These are phyloP conservation scores for Eragrostis tef DNA, from an alignment of 202 grass and related monocot genomes.

Conservation along the genomic window DNA sequence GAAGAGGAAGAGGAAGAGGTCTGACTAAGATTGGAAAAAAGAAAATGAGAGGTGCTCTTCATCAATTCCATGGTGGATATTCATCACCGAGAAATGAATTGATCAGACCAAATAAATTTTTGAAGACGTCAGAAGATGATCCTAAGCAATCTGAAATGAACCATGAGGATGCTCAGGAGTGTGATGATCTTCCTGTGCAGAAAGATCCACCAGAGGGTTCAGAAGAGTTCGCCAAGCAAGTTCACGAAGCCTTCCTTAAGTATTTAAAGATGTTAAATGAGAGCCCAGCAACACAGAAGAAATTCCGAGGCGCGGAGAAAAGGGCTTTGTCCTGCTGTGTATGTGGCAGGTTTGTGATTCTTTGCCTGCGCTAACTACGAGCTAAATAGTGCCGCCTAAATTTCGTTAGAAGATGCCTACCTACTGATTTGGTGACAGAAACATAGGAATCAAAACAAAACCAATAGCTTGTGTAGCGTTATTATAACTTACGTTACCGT, in stretches of 20 bases:
- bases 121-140: conserved; percentile 46
- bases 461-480: not conserved
- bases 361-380: conserved; percentile 63
- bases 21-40: conserved; percentile 66
- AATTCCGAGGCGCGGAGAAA: conserved; percentile 60
- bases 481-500: not conserved
- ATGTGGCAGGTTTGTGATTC: conserved; percentile 96
- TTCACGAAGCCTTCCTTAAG: conserved; percentile 78
- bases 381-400: conserved; percentile 53
- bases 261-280: conserved; percentile 69
- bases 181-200: conserved; percentile 47
- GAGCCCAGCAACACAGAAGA: conserved; percentile 63
- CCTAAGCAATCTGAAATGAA: conserved; percentile 30
- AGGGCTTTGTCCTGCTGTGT: conserved; percentile 68
- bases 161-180: conserved; percentile 52
- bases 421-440: conserved; percentile 46
- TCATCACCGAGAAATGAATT: conserved; percentile 52
- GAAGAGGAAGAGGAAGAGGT: conserved; percentile 37
- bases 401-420: conserved; percentile 49
- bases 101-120: conserved; percentile 53
- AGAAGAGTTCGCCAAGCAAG: conserved; percentile 77
- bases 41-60: conserved; percentile 48
- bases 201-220: conserved; percentile 76
- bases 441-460: conserved; percentile 35
- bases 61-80: conserved; percentile 51